phyloP scores from a whole-genome alignment of 148 eudicot genomes.

The Limonium bicolor region DNA sequence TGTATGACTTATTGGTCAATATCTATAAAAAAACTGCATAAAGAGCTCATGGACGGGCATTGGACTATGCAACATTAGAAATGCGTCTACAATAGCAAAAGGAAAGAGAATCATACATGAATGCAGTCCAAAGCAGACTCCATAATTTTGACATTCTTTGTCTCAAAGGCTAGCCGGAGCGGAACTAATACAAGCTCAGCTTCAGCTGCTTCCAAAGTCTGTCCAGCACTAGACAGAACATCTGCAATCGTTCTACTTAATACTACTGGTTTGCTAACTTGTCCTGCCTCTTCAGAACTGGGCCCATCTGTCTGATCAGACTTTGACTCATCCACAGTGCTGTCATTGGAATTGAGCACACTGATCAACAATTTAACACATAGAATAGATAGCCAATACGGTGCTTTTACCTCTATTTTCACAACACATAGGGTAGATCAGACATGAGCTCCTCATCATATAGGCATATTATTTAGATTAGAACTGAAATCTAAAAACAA shows the following conservation, averaged over 20 bases:
- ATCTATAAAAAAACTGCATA: too few relatives aligned
- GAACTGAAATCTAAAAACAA: background rate
- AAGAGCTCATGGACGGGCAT: too few relatives aligned
- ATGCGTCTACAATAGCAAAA: too few relatives aligned
- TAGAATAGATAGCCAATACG: background rate
- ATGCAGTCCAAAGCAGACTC: constrained; percentile 96
- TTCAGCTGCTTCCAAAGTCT: constrained; percentile 67
- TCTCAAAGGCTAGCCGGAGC: constrained; percentile 87
- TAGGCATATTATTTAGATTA: background rate
- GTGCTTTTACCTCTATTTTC: constrained; percentile 3
- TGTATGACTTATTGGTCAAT: too few relatives aligned
- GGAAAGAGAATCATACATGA: constrained; percentile 52
- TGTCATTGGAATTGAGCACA: constrained; percentile 20
- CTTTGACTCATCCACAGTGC: constrained; percentile 23
- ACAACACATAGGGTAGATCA: too few relatives aligned
- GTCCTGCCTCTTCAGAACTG: constrained; percentile 20
- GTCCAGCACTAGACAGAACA: constrained; percentile 70
- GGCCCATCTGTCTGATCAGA: constrained; percentile 22
- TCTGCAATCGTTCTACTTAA: constrained; percentile 32
- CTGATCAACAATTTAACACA: constrained; percentile 3
- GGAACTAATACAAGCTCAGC: constrained; percentile 83
- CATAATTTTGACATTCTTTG: constrained; percentile 61
- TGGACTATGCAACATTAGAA: too few relatives aligned
- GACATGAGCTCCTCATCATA: too few relatives aligned
- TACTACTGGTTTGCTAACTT: constrained; percentile 16